These are phyloP conservation scores for Boletus austroedulis DNA, from an alignment of 1,284 basidiomycete species.

Conservation along the genomic window DNA sequence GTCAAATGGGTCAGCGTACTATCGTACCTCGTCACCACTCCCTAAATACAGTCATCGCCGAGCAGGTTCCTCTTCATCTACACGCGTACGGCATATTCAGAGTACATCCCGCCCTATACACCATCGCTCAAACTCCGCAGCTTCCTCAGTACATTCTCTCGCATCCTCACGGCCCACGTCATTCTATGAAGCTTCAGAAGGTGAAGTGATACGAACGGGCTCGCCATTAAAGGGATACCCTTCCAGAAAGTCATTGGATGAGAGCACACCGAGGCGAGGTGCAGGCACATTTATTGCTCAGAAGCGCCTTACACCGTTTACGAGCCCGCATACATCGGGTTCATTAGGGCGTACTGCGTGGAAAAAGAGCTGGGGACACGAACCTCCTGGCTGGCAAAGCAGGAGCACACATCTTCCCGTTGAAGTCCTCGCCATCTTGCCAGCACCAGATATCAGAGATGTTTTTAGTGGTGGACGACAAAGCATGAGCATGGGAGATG, in stretches of 20 bases:
- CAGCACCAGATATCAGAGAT: slow-evolving; percentile 64
- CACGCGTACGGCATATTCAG: slow-evolving; percentile 64
- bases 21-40: slow-evolving; percentile 63
- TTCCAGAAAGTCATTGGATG: slow-evolving; percentile 46
- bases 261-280: slow-evolving; percentile 46
- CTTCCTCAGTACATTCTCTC: slow-evolving; percentile 71
- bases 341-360: slow-evolving; percentile 70
- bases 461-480: slow-evolving; percentile 65
- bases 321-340: slow-evolving; percentile 44
- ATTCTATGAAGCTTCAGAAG: slow-evolving; percentile 70
- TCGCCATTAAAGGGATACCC: slow-evolving; percentile 50
- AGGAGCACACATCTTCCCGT: slow-evolving; percentile 66
- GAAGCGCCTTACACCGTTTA: slow-evolving; percentile 67
- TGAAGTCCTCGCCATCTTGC: slow-evolving; percentile 67
- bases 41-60: slow-evolving; percentile 64
- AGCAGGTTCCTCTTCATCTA: slow-evolving; percentile 71
- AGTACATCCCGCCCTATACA: slow-evolving; percentile 47
- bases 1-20: slow-evolving; percentile 64
- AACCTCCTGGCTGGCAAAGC: slow-evolving; percentile 79
- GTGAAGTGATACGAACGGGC: slow-evolving; percentile 50
- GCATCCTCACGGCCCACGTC: slow-evolving; percentile 71
- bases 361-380: slow-evolving; percentile 83
- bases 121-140: slow-evolving; percentile 63
- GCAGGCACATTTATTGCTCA: slow-evolving; percentile 66
- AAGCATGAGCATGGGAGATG: slow-evolving; percentile 61